These are phyloP conservation scores for Dictyophora rubrovolvata DNA, from an alignment of 768 basidiomycete species.

Conservation along the genomic window DNA sequence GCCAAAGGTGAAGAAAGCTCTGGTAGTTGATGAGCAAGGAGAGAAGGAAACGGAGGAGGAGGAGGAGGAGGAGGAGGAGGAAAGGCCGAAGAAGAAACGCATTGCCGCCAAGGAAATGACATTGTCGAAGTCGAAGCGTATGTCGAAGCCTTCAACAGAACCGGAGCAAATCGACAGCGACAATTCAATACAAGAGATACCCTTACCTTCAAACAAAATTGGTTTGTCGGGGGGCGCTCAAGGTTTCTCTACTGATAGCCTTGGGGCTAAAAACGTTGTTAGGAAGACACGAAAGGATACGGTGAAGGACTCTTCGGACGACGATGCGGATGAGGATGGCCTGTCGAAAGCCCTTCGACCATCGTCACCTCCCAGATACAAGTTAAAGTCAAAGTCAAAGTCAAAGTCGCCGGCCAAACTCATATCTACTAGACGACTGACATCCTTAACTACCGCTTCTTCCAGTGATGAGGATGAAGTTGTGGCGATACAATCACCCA, in stretches of 20 bases:
- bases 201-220: neutral
- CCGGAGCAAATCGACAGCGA: neutral
- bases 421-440: too few relatives aligned
- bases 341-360: too few relatives aligned
- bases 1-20: neutral
- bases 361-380: neutral
- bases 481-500: neutral
- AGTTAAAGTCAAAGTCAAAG: neutral
- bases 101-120: constrained; percentile 8
- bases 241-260: neutral
- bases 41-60: constrained; percentile 18
- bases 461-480: neutral
- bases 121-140: neutral
- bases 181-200: neutral
- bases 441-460: neutral
- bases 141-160: neutral
- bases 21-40: neutral
- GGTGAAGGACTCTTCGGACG: too few relatives aligned
- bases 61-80: constrained; percentile 16
- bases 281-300: too few relatives aligned
- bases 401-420: neutral
- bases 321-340: too few relatives aligned
- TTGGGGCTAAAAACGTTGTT: neutral
- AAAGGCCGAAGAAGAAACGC: constrained; percentile 9
- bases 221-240: neutral